Base-by-base conservation (phyloP, 1,139 yeast genomes). In the Geotrichum restrictum region DNA sequence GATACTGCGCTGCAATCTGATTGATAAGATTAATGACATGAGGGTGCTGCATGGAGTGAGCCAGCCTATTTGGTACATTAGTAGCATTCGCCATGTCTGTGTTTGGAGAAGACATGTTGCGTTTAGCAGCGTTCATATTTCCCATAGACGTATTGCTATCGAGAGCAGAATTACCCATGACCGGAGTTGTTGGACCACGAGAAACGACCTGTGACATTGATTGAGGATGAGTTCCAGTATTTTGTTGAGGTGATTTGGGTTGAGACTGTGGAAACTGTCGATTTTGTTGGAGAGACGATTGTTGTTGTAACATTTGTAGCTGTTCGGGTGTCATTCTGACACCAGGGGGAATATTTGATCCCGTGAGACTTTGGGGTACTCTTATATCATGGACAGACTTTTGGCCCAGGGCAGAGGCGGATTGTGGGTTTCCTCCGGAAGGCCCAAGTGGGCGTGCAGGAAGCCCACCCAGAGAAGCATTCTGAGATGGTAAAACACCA, bases 11-110 rank as follows among this genome's bases (percentile, higher is more conserved):
- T 60, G 83, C 86, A 52, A 85, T 82, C 51, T 85, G 83, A 57
- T 78, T 81, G 55, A 85, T 80, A 48, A 85, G 76, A 1, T 86
- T 85, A 6, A 87, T 78, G 2, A 85, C 84, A 62, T 84, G 91
- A 45, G 62, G 66, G 46, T 52, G 60, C 50, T 53, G 58, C 48
- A 53, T 46, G 6, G 56, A 45, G 33, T 45, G 49, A 29, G 57
- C 49, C 21, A 45, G 47, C 24, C 49, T 36, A 37, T 48, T 34
- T 3, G 48, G 45, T 11, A 45, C 37, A 31, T 39, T 40, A 41
- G 33, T 32, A n/a, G 29, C 42, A 11, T 18, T 18, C 10, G 42
- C 13, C 42, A 22, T 21, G n/a, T 19, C 42, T 11, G n/a, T 18
- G 13, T 10, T 43, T 8, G 37, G 44, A 8, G 44, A n/a, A 21